These are phyloP conservation scores for Leccinum truebloodii DNA, from an alignment of 768 basidiomycete species.

Conservation along the genomic window DNA sequence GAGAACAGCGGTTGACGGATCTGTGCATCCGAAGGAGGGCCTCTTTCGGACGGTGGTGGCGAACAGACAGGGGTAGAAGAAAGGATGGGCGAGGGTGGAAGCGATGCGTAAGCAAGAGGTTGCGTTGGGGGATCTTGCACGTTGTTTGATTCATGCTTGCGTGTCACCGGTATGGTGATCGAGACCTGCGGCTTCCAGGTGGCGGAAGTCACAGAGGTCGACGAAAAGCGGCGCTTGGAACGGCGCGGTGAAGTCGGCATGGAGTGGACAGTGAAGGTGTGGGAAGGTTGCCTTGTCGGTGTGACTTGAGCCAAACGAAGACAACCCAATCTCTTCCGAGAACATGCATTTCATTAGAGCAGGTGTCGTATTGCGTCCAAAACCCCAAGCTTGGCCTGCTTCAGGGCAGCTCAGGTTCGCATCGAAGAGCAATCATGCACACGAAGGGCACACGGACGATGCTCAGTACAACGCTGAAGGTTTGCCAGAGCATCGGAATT, in stretches of 20 bases:
- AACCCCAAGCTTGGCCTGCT: constrained; percentile 25
- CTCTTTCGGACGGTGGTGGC: constrained; percentile 23
- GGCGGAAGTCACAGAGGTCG: constrained; percentile 24
- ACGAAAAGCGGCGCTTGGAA: constrained; percentile 35
- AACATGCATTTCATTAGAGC: constrained; percentile 40
- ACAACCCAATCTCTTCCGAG: neutral
- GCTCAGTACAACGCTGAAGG: constrained; percentile 62
- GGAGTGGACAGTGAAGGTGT: constrained; percentile 7
- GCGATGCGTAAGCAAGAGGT: constrained; percentile 65
- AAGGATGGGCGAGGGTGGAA: constrained; percentile 71
- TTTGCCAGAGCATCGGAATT: constrained; percentile 31
- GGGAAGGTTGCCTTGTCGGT: constrained; percentile 12
- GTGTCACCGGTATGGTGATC: constrained; percentile 10
- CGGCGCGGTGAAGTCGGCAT: constrained; percentile 30
- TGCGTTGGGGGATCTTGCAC: constrained; percentile 17
- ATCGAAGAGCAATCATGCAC: constrained; percentile 43
- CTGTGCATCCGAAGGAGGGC: constrained; percentile 17
- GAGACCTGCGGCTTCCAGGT: constrained; percentile 26
- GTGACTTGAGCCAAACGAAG: neutral
- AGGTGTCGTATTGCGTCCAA: constrained; percentile 37
- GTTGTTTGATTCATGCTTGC: constrained; percentile 13
- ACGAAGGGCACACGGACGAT: constrained; percentile 39
- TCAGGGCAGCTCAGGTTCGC: constrained; percentile 44
- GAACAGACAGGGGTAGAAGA: constrained; percentile 41
- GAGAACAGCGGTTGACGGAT: constrained; percentile 60